Conservation (phyloP, 2,329 filamentous ascomycete genomes). For the Cladophialophora chaetospira region DNA sequence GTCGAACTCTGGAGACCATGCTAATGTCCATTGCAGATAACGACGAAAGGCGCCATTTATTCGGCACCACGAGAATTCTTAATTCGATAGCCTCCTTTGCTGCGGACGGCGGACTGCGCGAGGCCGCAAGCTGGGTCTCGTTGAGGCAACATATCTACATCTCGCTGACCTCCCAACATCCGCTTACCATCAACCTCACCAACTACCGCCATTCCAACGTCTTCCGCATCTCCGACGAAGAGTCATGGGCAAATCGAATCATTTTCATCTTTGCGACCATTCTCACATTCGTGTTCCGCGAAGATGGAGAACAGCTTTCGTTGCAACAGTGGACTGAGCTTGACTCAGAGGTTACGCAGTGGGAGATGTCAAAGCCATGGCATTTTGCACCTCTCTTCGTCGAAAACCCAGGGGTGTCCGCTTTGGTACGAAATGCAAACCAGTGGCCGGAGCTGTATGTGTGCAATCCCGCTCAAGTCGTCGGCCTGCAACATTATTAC, state of each 20-base stretch:
- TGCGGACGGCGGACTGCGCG: conserved; percentile 43
- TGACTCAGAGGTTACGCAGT: conserved; percentile 16
- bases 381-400: conserved; percentile 25
- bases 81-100: conserved; percentile 44
- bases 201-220: conserved; percentile 44
- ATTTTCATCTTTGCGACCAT: conserved; percentile 45
- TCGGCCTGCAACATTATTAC: conserved; percentile 46
- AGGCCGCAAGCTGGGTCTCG: conserved; percentile 47
- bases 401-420: not conserved
- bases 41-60: conserved; percentile 42
- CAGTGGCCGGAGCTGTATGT: conserved; percentile 22
- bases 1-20: not conserved
- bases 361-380: conserved; percentile 24
- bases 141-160: conserved; percentile 47
- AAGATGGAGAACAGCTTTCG: conserved; percentile 9
- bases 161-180: conserved; percentile 41
- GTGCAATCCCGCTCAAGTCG: conserved; percentile 25
- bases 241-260: conserved; percentile 43
- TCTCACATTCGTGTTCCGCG: conserved; percentile 32
- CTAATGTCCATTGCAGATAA: conserved; percentile 10
- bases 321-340: conserved; percentile 17
- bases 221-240: conserved; percentile 43
- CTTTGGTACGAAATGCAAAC: not conserved
- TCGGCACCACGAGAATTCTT: conserved; percentile 44
- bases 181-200: conserved; percentile 42